Base-by-base conservation (phyloP, 106 monocot species). In the Narthecium ossifragum region DNA sequence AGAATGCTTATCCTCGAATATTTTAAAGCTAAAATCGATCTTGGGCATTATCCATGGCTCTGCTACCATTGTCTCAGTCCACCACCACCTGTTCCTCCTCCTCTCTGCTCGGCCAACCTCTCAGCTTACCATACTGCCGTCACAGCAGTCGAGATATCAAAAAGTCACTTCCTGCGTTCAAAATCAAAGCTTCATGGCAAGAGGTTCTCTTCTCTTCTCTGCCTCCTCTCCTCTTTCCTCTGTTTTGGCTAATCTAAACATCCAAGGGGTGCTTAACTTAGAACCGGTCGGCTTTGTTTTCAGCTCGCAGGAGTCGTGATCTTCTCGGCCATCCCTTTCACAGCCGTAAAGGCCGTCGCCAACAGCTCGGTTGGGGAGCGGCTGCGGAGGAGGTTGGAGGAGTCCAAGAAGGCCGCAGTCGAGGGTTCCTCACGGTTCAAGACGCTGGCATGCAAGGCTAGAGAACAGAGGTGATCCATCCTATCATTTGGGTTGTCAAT, bases 271-370 rank as follows among this genome's bases (percentile, higher is more conserved):
- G 1, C 20, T 26, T 29, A 29, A 11, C 36, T 34, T n/a, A n/a
- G 34, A 36, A 43, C 55, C 24, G 13, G 10, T 54, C 34, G 63
- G 8, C 31, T 39, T 51, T 70, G 17, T n/a, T 60, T 4, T 43
- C 59, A 96, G 96, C 83, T 96, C 7, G 86, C 80, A 1, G 96
- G 96, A 18, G 96, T 96, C 23, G 60, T 96, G 51, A 75, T 96
- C 17, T 86, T 96, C 76, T 96, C 96, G 1, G 90, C 96, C 7
- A 67, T 96, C 26, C 96, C 96, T 27, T 96, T 96, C 70, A 78
- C 96, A 24, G 90, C 84, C 9, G 96, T 96, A 58, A 96, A 96
- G 78, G 90, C 86, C 24, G 51, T 96, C 6, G 96, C 96, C 11
- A 90, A 79, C 60, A 90, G 96, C 73, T 86, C 86, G 24, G 50